Percentiles rank a stretch among this genome's conserved stretches.
These are phyloP conservation scores for Paramyrothecium roridum DNA, from an alignment of 2,329 filamentous ascomycete genomes.

Conservation along the genomic window DNA sequence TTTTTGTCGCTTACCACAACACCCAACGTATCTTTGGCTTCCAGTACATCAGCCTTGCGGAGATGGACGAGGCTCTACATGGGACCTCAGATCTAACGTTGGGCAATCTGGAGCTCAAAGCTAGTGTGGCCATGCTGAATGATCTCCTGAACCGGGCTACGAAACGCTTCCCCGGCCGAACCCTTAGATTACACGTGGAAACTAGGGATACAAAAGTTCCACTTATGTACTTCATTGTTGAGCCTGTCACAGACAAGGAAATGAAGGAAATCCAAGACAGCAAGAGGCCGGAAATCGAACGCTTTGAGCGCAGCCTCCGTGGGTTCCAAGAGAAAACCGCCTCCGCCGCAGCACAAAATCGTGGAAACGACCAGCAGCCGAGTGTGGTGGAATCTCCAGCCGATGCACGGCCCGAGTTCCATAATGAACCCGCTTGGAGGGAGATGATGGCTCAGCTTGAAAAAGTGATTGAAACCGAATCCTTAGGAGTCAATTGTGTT, in stretches of 20 bases:
- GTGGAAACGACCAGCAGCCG: too few species aligned
- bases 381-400: slow-evolving; percentile 8
- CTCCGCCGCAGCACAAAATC: too few species aligned
- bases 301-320: slow-evolving; percentile 63
- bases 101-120: slow-evolving; percentile 81
- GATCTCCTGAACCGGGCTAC: slow-evolving; percentile 75
- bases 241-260: slow-evolving; percentile 72
- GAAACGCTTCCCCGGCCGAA: slow-evolving; percentile 68
- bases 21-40: slow-evolving; percentile 95
- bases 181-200: slow-evolving; percentile 79
- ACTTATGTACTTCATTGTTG: slow-evolving; percentile 86
- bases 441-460: slow-evolving; percentile 54
- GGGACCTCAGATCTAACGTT: slow-evolving; percentile 63
- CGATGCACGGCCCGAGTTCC: slow-evolving; percentile 13
- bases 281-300: slow-evolving; percentile 61
- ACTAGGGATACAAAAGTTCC: slow-evolving; percentile 58
- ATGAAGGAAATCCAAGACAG: slow-evolving; percentile 71
- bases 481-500: slow-evolving; percentile 47
- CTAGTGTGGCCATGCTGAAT: slow-evolving; percentile 77
- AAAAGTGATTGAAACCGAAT: slow-evolving; percentile 55
- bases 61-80: slow-evolving; percentile 91
- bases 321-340: slow-evolving; percentile 22
- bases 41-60: slow-evolving; percentile 81
- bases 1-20: slow-evolving; percentile 96
- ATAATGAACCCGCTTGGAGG: slow-evolving; percentile 44